phyloP scores from a whole-genome alignment of 305 asterid species.

The Fraxinus xanthoxyloides region DNA sequence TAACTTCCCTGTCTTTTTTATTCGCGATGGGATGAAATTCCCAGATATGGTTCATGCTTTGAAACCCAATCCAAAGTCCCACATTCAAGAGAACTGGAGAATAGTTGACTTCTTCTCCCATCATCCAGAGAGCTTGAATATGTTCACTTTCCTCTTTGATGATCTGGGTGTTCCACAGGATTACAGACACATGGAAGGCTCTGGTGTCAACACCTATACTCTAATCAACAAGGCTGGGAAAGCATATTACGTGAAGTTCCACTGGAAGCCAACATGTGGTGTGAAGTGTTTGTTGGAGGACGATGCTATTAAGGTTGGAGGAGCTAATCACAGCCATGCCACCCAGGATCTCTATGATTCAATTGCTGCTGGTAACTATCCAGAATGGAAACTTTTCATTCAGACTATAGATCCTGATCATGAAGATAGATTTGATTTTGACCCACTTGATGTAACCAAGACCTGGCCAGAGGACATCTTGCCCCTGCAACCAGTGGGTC shows the following conservation, averaged over 20 bases:
- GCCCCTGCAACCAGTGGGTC: constrained; percentile 95
- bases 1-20: constrained; percentile 89
- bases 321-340: constrained; percentile 92
- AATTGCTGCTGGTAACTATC: constrained; percentile 80
- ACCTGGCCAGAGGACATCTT: constrained; percentile 91
- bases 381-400: constrained; percentile 94
- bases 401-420: constrained; percentile 84
- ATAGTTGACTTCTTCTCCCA: constrained; percentile 84
- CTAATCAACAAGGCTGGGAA: constrained; percentile 86
- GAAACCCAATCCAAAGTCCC: constrained; percentile 91
- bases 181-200: constrained; percentile 96
- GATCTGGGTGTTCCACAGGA: constrained; percentile 89
- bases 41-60: constrained; percentile 86
- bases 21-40: constrained; percentile 90
- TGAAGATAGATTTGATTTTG: constrained; percentile 82
- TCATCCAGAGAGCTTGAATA: constrained; percentile 84
- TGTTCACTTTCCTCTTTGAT: constrained; percentile 79
- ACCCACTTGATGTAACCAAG: constrained; percentile 86
- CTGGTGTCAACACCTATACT: constrained; percentile 78
- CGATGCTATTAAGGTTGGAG: constrained; percentile 75
- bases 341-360: constrained; percentile 91
- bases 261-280: constrained; percentile 99
- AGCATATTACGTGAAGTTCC: constrained; percentile 77
- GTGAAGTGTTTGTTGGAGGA: constrained; percentile 77
- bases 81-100: constrained; percentile 94